phyloP scores from a whole-genome alignment of 176 grass and related monocot genomes.

The Puya raimondii region DNA sequence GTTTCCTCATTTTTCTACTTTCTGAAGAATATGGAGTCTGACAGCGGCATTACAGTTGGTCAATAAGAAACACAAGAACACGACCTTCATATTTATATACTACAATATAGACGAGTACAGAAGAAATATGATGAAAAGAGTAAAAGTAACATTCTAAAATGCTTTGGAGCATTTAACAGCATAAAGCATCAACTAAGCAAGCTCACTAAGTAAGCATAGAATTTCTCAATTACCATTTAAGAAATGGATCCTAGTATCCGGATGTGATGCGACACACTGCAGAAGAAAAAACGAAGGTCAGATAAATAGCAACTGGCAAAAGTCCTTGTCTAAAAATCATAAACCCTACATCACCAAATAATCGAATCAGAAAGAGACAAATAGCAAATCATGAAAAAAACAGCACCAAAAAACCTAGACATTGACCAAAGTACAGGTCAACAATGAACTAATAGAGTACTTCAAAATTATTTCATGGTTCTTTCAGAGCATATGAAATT shows the following conservation, averaged over 20 bases:
- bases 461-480: not conserved
- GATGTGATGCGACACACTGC: constrained; percentile 69
- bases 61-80: too few relatives aligned
- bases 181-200: not conserved
- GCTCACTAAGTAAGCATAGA: not conserved
- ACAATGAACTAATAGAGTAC: too few relatives aligned
- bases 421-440: too few relatives aligned
- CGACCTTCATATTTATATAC: not conserved
- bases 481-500: not conserved
- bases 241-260: constrained; percentile 59
- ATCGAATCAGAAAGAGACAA: too few relatives aligned
- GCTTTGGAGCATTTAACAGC: not conserved
- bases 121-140: not conserved
- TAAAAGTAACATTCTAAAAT: not conserved
- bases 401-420: too few relatives aligned
- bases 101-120: not conserved
- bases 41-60: too few relatives aligned
- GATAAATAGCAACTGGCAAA: not conserved
- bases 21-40: too few relatives aligned
- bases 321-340: too few relatives aligned
- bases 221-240: constrained; percentile 45
- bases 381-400: too few relatives aligned
- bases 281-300: constrained; percentile 11
- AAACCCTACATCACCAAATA: too few relatives aligned
- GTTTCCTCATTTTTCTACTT: too few relatives aligned